Conservation (phyloP, 2,329 filamentous ascomycete genomes). For the Hymenoscyphus albidus region DNA sequence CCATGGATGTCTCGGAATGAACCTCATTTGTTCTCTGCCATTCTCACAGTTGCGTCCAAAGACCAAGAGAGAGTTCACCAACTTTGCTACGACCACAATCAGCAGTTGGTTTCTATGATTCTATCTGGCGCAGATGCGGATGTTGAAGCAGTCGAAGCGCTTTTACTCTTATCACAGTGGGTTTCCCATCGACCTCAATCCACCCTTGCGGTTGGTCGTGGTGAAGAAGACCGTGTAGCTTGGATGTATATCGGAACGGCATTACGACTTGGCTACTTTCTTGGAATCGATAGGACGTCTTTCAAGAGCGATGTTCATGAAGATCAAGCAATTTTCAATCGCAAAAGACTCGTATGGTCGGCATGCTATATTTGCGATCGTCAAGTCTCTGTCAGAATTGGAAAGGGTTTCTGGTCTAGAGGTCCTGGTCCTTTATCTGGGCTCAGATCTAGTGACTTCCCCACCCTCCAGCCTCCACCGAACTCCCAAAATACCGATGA, state of each 20-base stretch:
- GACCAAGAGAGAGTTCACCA: slow-evolving; percentile 63
- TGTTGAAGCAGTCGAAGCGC: slow-evolving; percentile 67
- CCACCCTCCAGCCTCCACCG: slow-evolving; percentile 54
- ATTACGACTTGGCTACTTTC: slow-evolving; percentile 65
- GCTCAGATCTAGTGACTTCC: slow-evolving; percentile 39
- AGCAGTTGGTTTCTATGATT: slow-evolving; percentile 61
- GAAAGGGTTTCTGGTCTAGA: slow-evolving; percentile 70
- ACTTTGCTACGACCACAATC: slow-evolving; percentile 66
- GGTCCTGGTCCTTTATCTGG: slow-evolving; percentile 64
- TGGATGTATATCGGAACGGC: slow-evolving; percentile 76
- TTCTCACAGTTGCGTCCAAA: slow-evolving; percentile 68
- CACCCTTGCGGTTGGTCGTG: slow-evolving; percentile 52
- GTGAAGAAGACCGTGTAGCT: slow-evolving; percentile 69
- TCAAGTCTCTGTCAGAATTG: slow-evolving; percentile 66
- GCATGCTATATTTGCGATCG: slow-evolving; percentile 59
- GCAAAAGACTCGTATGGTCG: slow-evolving; percentile 66
- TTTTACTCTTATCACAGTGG: slow-evolving; percentile 70
- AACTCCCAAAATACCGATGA: slow-evolving; percentile 57
- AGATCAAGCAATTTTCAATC: slow-evolving; percentile 56
- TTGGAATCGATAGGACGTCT: slow-evolving; percentile 65
- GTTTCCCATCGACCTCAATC: slow-evolving; percentile 37
- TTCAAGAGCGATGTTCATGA: slow-evolving; percentile 57
- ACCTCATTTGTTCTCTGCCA: slow-evolving; percentile 64
- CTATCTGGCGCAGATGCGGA: slow-evolving; percentile 63
- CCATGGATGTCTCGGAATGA: slow-evolving; percentile 52